Base-by-base conservation (phyloP, 176 grass and related monocot genomes). In the Oryza glumipatula region DNA sequence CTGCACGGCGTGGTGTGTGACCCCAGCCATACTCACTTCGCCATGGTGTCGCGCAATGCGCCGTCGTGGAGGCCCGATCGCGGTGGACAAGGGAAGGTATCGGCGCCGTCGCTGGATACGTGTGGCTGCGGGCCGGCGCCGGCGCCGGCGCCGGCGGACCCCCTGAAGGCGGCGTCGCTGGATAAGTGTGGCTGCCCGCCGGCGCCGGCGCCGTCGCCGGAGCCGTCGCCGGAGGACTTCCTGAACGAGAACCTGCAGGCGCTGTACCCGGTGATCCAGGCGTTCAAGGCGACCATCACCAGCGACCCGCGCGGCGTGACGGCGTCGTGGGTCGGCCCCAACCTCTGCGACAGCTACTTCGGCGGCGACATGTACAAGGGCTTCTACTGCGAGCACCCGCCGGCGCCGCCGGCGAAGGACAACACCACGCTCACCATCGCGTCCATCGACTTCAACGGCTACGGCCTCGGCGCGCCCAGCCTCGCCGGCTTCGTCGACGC, bases 361-460 rank as follows among this genome's bases (percentile, higher is more conserved):
- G 64, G 72, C 72, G 78, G 73, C 77, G 5, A 1, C 84, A 43
- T 26, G n/a, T 94, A 94, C 83, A 84, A 22, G 81, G 92, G 92
- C n/a, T 94, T 94, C 82, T 97, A 73, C 88, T 97, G 92, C 86
- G 86, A 92, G 24, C 61, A 51, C 36, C 92, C 90, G 3, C 90
- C 26, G 26, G 26, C 92, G 6, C 13, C 15, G 47, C 0, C 2
- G 3, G 46, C 81, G 54, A 13, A 21, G 6, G 19, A n/a, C 23
- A 2, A 8, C 19, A 6, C 11, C 4, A 76, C 39, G 23, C 86
- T 35, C 60, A 92, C 94, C 21, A 7, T 97, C 8, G 92, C 94
- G 2, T 97, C 94, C 65, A 88, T 97, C 54, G 94, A 97, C 83
- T 97, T 97, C 83, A 97, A 97, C 67, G 90, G 86, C 68, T 94